Base-by-base conservation (phyloP, 2,329 filamentous ascomycete species). In the Venturia aucupariae region DNA sequence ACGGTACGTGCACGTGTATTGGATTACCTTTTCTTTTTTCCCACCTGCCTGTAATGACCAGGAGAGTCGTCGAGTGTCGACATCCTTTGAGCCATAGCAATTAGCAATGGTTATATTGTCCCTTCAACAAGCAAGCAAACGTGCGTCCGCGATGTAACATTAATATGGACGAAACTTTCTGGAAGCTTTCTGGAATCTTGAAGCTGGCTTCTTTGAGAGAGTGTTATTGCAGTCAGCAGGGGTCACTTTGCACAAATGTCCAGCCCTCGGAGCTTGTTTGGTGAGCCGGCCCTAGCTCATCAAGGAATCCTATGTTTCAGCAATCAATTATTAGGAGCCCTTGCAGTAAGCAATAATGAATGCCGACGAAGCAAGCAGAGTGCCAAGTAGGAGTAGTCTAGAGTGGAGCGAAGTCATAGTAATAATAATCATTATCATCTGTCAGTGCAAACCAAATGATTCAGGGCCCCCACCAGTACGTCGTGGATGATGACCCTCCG, bases 171-270 rank as follows among this genome's bases (percentile, higher is more conserved):
- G 24, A 62, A 62, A 54, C 42, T 48, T 62, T 62, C 61, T 19
- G 35, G 61, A 62, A 62, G 44, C 61, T 62, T 62, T 62, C 61
- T 62, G 61, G 61, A 62, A 62, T 54, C 38, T 41, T 60, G 59
- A 60, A 60, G 59, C 59, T 35, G 51, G 51, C 30, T 8, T 35
- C 51, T 57, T 57, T 35, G 27, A 57, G 51, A 38, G 41, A 41
- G 41, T 42, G 11, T 60, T 42, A 60, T 60, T 60, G 59, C 41
- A 42, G 38, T 27, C 38, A 30, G 35, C 38, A 27, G 35, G 59
- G 59, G 30, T 35, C 4, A 11, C n/a, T 32, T 35, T 10, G 30
- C 19, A n/a, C 51, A 32, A 55, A 32, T 57, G 51, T 57, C 35
- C 24, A n/a, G 15, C 3, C 51, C 51, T 13, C 27, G 51, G 15